Evolutionary conservation across 106 monocot genomes (phyloP).

Genomic region (Triglochin maritima): DNA sequence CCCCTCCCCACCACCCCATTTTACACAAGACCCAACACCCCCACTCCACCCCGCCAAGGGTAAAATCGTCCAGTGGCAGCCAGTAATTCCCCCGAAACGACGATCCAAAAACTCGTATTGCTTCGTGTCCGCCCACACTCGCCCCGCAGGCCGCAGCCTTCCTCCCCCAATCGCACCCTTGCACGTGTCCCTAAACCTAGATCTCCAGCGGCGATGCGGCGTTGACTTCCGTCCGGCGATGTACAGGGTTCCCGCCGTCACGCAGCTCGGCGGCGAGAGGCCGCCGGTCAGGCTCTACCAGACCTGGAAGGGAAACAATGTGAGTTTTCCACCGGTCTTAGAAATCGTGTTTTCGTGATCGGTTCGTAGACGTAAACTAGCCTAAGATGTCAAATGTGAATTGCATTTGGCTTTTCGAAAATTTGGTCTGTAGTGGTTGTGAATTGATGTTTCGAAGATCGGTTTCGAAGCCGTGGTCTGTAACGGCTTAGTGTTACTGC

Average conservation of each 20-base stretch:
- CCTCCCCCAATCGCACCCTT: background rate
- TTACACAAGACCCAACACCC: too few relatives aligned
- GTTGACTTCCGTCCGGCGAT: background rate
- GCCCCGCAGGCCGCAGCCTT: too few relatives aligned
- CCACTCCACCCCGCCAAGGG: too few relatives aligned
- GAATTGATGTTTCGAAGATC: background rate
- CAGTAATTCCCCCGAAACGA: too few relatives aligned
- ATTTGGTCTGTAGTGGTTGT: too few relatives aligned
- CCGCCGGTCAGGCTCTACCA: conserved; percentile 2
- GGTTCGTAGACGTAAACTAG: background rate
- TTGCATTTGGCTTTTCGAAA: too few relatives aligned
- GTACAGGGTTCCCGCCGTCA: background rate
- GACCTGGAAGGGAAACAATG: conserved; percentile 9
- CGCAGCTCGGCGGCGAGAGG: background rate
- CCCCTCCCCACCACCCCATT: too few relatives aligned
- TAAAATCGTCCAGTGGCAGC: too few relatives aligned
- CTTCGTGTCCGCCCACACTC: too few relatives aligned
- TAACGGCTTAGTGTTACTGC: too few relatives aligned
- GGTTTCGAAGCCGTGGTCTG: background rate
- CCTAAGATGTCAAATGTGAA: background rate
- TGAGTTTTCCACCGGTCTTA: background rate
- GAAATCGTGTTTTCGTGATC: background rate
- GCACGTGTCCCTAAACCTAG: background rate
- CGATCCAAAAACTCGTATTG: too few relatives aligned
- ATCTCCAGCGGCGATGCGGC: background rate